Conservation (phyloP, 2,329 filamentous ascomycete genomes). For the Colletotrichum sp. region DNA sequence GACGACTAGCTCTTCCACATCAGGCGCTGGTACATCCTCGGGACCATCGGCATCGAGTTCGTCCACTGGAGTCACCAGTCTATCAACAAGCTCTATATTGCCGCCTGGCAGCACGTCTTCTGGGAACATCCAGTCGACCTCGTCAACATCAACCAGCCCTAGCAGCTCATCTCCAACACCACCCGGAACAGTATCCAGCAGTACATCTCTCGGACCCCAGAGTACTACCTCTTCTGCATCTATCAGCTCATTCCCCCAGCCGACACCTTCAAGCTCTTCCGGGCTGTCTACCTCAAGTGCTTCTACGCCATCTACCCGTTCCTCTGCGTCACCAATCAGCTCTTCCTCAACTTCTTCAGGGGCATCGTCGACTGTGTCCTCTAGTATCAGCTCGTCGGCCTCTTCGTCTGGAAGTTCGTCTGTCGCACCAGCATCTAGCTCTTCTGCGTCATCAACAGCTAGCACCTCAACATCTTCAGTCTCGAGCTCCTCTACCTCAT, state of each 20-base stretch:
- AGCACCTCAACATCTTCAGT: neutral
- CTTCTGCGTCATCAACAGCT: neutral
- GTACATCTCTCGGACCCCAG: neutral
- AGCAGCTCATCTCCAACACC: accelerated
- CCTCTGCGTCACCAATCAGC: neutral
- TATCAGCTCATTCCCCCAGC: neutral
- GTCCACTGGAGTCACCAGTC: accelerated
- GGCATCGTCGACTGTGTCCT: neutral
- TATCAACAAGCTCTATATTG: neutral
- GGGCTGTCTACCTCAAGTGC: neutral
- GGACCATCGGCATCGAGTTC: accelerated
- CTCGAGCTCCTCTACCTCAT: neutral
- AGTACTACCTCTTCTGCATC: neutral
- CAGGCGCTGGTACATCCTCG: accelerated
- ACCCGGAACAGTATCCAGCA: neutral
- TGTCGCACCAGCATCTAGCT: neutral
- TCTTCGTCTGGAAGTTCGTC: neutral
- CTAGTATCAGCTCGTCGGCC: neutral
- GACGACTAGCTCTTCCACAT: neutral
- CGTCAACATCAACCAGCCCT: neutral
- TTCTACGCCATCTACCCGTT: neutral
- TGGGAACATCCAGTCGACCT: neutral
- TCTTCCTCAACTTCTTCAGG: neutral
- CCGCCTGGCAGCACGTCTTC: neutral
- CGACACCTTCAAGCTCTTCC: neutral